Evolutionary conservation across 2,329 filamentous ascomycete species (phyloP), one percentile per base, ranked within the genome.

Genomic region (Sporothrix pseudoabietina): DNA sequence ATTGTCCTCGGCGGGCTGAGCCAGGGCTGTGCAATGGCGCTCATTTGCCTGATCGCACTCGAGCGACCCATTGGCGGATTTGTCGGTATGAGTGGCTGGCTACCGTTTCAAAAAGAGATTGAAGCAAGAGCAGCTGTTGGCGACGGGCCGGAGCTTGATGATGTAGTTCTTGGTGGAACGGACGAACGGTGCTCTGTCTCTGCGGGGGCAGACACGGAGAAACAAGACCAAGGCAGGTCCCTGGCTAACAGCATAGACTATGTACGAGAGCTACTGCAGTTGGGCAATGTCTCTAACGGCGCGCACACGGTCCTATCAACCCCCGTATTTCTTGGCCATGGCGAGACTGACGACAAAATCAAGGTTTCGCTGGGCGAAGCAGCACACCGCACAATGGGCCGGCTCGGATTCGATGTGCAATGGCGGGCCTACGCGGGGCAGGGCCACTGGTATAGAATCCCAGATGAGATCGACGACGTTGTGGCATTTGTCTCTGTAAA

Each of bases 361-460:
- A 78, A 78, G 0, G 68, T 77, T 16, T 16, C 44, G 2, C 77
- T 81, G 12, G 84, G 83, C 0, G 75, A 82, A 57, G 77, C 74
- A 6, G 79, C 82, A 14, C 75, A 75, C 0, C 72, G 75, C 5
- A 79, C 78, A 3, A 74, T 86, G 72, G 41, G 65, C 9, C 72
- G 75, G n/a, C 73, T 80, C 47, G 81, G 79, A 0, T 82, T 81
- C 71, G 30, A 79, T 0, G 82, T 84, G 4, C 71, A 78, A 12
- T 84, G 82, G 81, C 81, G 81, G 71, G 49, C 74, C 0, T 87
- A 87, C 77, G 39, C 77, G 4, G 79, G 76, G 0, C 78, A 81
- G 44, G 84, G 84, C 0, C 85, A 87, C 74, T 86, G 85, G 83
- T 85, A 85, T 75, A 84, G 82, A 73, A 78, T 85, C 16, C 84